A percentile compares a stretch with the other conserved stretches of the same genome.
These are phyloP conservation scores for Panicum virgatum DNA, from an alignment of 202 grass and related monocot genomes.

Conservation along the genomic window DNA sequence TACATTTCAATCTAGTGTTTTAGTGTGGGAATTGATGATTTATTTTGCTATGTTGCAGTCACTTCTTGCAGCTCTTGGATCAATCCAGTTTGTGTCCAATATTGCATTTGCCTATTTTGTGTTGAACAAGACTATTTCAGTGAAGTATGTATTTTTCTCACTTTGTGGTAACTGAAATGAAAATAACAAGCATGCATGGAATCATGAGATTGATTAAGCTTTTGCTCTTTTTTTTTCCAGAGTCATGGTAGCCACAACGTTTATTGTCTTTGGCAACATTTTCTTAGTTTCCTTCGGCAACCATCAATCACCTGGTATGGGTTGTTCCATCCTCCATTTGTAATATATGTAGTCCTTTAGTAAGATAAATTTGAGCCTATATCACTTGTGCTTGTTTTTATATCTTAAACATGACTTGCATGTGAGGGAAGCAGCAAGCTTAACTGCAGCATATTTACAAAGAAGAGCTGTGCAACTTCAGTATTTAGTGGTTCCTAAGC, in stretches of 20 bases:
- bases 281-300: conserved; percentile 98
- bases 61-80: conserved; percentile 97
- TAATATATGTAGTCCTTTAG: conserved; percentile 22
- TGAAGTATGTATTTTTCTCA: conserved; percentile 72
- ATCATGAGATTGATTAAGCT: conserved; percentile 37
- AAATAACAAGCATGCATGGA: conserved; percentile 17
- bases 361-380: neutral
- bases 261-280: conserved; percentile 94
- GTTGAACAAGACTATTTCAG: conserved; percentile 81
- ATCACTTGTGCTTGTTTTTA: neutral
- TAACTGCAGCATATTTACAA: conserved; percentile 25
- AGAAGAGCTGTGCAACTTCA: neutral
- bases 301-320: conserved; percentile 95
- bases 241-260: conserved; percentile 87
- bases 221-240: conserved; percentile 55
- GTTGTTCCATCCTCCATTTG: conserved; percentile 32
- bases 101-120: conserved; percentile 98
- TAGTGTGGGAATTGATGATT: conserved; percentile 40
- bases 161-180: conserved; percentile 34
- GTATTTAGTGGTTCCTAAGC: neutral
- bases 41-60: conserved; percentile 72
- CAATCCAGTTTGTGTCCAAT: conserved; percentile 97
- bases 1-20: neutral
- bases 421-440: neutral
- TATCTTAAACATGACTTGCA: conserved; percentile 15